A percentile compares a stretch with the other conserved stretches of the same genome.
phyloP scores from a whole-genome alignment of 2,329 filamentous ascomycete species.

The Arthrinium puccinioides region DNA sequence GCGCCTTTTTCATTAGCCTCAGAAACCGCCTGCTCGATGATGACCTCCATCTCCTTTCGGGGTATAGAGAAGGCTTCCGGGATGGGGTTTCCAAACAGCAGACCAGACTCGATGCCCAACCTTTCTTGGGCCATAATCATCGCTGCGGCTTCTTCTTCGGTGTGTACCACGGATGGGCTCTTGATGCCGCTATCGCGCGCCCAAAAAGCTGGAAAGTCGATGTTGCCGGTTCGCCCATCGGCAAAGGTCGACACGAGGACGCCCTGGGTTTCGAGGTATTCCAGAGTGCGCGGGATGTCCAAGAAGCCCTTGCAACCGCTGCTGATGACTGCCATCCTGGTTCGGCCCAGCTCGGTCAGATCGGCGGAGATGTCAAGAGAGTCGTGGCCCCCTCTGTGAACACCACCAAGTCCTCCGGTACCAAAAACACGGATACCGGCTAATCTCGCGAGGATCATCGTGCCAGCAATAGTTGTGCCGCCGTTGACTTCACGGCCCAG shows the following conservation, averaged over 20 bases:
- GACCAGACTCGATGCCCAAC: slow-evolving; percentile 67
- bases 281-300: slow-evolving; percentile 82
- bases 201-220: slow-evolving; percentile 93
- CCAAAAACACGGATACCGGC: slow-evolving; percentile 91
- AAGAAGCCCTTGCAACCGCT: slow-evolving; percentile 95
- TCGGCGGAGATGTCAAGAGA: slow-evolving; percentile 94
- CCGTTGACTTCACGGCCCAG: slow-evolving; percentile 67
- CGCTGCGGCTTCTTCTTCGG: slow-evolving; percentile 78
- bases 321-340: slow-evolving; percentile 79
- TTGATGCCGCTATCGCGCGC: slow-evolving; percentile 75
- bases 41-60: slow-evolving; percentile 59
- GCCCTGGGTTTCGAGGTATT: slow-evolving; percentile 65
- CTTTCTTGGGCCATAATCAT: slow-evolving; percentile 74
- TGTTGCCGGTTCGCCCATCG: slow-evolving; percentile 61
- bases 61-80: slow-evolving; percentile 64
- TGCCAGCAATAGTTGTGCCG: slow-evolving; percentile 88
- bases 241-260: slow-evolving; percentile 85
- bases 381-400: slow-evolving; percentile 80
- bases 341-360: slow-evolving; percentile 85
- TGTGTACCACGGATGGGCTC: slow-evolving; percentile 68
- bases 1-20: slow-evolving; percentile 59
- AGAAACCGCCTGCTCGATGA: slow-evolving; percentile 60
- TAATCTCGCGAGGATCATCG: slow-evolving; percentile 79
- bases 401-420: slow-evolving; percentile 88
- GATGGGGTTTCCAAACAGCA: slow-evolving; percentile 86